Evolutionary conservation across 2,329 filamentous ascomycete species (phyloP).

Genomic region (Stylonectria norvegica): DNA sequence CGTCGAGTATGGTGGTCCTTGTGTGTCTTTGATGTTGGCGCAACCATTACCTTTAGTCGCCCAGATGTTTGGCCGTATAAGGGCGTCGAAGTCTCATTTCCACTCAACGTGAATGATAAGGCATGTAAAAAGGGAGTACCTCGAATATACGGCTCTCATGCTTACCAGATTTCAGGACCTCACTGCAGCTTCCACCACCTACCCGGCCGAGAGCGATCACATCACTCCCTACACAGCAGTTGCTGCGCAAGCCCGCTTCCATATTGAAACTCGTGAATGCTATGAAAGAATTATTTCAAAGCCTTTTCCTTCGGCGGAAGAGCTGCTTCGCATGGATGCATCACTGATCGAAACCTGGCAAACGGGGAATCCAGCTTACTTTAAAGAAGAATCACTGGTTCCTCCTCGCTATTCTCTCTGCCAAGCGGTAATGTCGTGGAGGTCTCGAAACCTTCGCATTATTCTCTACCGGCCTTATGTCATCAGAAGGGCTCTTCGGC

Average conservation of each 20-base stretch:
- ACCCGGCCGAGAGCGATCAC: constrained; percentile 33
- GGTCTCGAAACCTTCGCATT: constrained; percentile 43
- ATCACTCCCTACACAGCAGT: constrained; percentile 45
- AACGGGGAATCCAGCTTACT: constrained; percentile 34
- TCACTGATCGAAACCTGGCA: constrained; percentile 38
- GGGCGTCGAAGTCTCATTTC: constrained; percentile 41
- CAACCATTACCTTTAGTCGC: constrained; percentile 42
- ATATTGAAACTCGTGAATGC: constrained; percentile 42
- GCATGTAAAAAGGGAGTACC: constrained; percentile 16
- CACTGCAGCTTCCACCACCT: constrained; percentile 33
- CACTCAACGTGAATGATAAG: constrained; percentile 43
- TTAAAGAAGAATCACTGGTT: constrained; percentile 30
- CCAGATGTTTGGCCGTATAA: constrained; percentile 38
- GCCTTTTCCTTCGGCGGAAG: constrained; percentile 38
- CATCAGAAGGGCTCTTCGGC: constrained; percentile 34
- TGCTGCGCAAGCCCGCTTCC: constrained; percentile 42
- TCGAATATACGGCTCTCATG: neutral
- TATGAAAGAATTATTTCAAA: constrained; percentile 45
- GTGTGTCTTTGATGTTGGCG: constrained; percentile 45
- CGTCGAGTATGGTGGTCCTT: constrained; percentile 42
- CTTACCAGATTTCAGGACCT: constrained; percentile 21
- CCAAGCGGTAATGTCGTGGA: constrained; percentile 42
- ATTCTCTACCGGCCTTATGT: constrained; percentile 47
- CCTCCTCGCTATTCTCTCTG: constrained; percentile 37
- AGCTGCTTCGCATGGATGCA: constrained; percentile 40